Conservation (phyloP, 345 rosid species). For the Boechera retrofracta region DNA sequence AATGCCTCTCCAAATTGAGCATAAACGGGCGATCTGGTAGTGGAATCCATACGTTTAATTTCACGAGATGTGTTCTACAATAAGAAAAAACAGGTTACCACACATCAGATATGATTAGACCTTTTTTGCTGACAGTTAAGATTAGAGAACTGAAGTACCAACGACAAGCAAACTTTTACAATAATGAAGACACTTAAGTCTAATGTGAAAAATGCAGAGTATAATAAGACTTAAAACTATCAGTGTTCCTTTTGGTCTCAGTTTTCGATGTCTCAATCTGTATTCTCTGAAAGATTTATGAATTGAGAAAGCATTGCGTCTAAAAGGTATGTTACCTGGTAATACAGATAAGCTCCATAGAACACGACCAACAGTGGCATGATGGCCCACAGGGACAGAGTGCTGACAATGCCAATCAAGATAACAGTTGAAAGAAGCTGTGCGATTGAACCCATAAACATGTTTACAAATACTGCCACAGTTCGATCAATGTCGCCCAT, state of each 20-base stretch:
- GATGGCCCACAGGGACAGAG: conserved; percentile 97
- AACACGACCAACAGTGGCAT: conserved; percentile 93
- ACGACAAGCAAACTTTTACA: conserved; percentile 15
- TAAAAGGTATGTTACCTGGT: conserved; percentile 65
- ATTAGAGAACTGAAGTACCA: background rate
- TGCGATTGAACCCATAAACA: conserved; percentile 82
- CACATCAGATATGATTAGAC: conserved; percentile 4
- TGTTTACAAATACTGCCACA: conserved; percentile 73
- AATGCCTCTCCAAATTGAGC: conserved; percentile 99
- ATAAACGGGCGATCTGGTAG: conserved; percentile 95
- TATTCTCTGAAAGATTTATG: conserved; percentile 1
- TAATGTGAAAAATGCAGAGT: background rate
- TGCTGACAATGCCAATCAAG: conserved; percentile 96
- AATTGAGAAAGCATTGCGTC: conserved; percentile 8
- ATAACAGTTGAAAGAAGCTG: conserved; percentile 95
- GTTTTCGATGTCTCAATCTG: conserved; percentile 1
- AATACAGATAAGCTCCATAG: conserved; percentile 89
- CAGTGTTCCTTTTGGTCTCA: conserved; percentile 11
- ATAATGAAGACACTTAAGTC: background rate
- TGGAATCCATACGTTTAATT: conserved; percentile 92
- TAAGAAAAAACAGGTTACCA: conserved; percentile 25
- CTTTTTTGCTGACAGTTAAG: conserved; percentile 1
- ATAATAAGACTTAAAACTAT: conserved; percentile 2
- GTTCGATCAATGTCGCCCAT: conserved; percentile 89
- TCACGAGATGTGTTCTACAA: conserved; percentile 94